Evolutionary conservation across 257 asterid species (phyloP).

Genomic region (Solanum verrucosum): DNA sequence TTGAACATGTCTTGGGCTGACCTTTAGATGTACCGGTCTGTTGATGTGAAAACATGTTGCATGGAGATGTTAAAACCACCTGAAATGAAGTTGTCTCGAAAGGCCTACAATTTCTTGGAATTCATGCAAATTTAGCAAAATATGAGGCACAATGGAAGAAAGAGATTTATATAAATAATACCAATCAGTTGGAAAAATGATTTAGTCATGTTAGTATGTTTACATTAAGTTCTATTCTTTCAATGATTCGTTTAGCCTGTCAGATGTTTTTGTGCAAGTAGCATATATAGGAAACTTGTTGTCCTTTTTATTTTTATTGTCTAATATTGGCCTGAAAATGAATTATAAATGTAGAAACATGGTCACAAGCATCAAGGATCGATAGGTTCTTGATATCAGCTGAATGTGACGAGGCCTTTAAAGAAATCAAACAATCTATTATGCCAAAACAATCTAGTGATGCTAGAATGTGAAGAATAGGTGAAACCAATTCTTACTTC

Average conservation of each 20-base stretch:
- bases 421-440: background rate
- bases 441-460: background rate
- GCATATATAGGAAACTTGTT: background rate
- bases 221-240: background rate
- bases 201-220: background rate
- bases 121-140: background rate
- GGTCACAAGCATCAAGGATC: background rate
- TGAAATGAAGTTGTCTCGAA: background rate
- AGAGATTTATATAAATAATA: background rate
- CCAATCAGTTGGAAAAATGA: background rate
- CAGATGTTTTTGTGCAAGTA: background rate
- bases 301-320: background rate
- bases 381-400: background rate
- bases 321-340: background rate
- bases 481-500: background rate
- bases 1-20: background rate
- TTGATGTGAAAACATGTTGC: background rate
- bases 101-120: background rate
- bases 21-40: background rate
- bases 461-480: background rate
- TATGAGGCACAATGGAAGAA: background rate
- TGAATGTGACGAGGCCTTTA: background rate
- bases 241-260: background rate
- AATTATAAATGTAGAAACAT: background rate
- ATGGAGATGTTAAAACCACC: background rate